These are phyloP conservation scores for Cutaneotrichosporon mucoides DNA, from an alignment of 1,284 basidiomycete genomes.

Conservation along the genomic window DNA sequence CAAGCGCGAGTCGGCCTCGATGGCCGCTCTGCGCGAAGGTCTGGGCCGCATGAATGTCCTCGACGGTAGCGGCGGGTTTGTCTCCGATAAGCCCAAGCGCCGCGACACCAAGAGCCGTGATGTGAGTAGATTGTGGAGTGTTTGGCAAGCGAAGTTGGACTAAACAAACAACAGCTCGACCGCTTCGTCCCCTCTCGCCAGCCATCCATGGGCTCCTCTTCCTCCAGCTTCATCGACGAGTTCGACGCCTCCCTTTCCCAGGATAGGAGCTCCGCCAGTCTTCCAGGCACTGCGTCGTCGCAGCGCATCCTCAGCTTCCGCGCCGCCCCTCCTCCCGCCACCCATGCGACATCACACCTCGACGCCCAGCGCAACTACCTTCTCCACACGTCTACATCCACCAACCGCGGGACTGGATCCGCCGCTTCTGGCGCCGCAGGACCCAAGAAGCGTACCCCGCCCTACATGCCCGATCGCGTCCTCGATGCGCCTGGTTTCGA, in stretches of 20 bases:
- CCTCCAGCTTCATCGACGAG: slow-evolving; percentile 29
- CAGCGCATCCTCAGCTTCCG: slow-evolving; percentile 45
- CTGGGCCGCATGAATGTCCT: slow-evolving; percentile 44
- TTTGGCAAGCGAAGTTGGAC: neutral
- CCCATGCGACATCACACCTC: slow-evolving; percentile 44
- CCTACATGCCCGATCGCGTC: slow-evolving; percentile 77
- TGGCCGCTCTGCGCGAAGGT: slow-evolving; percentile 35
- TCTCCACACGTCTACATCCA: slow-evolving; percentile 28
- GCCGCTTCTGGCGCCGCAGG: slow-evolving; percentile 17
- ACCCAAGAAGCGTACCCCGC: slow-evolving; percentile 34
- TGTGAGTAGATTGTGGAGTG: neutral
- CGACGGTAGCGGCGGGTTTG: slow-evolving; percentile 23
- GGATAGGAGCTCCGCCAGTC: slow-evolving; percentile 4
- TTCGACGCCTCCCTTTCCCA: too few relatives aligned
- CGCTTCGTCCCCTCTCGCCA: slow-evolving; percentile 48
- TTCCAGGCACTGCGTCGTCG: too few relatives aligned
- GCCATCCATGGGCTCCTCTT: slow-evolving; percentile 28
- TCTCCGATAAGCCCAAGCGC: slow-evolving; percentile 6
- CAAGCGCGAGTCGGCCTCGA: slow-evolving; percentile 11
- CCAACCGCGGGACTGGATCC: slow-evolving; percentile 26
- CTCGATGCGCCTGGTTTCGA: slow-evolving; percentile 92
- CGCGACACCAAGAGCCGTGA: slow-evolving; percentile 9
- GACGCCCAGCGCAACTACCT: slow-evolving; percentile 44
- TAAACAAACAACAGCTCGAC: slow-evolving; percentile 33
- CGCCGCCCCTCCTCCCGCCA: slow-evolving; percentile 41